These are phyloP conservation scores for Marasmius fiardii DNA, from an alignment of 1,284 basidiomycete species.

Conservation along the genomic window DNA sequence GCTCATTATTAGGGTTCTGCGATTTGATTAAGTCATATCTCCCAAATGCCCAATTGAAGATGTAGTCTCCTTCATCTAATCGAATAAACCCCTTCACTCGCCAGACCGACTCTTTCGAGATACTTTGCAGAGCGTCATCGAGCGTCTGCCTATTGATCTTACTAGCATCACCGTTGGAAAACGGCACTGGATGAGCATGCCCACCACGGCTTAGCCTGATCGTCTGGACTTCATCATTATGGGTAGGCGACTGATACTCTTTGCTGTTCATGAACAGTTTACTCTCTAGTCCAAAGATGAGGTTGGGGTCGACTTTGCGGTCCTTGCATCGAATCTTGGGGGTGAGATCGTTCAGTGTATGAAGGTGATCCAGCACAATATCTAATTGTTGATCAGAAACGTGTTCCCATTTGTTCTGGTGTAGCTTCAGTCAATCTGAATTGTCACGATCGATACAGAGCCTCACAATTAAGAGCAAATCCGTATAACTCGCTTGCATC, in stretches of 20 bases:
- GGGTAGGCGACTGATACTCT: conserved; percentile 28
- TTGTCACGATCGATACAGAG: conserved; percentile 4
- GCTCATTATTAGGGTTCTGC: conserved; percentile 30
- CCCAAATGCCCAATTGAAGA: conserved; percentile 92
- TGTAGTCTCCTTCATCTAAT: conserved; percentile 42
- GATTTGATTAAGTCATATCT: conserved; percentile 64
- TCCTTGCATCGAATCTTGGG: conserved; percentile 76
- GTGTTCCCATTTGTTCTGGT: conserved; percentile 85
- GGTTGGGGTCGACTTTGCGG: conserved; percentile 60
- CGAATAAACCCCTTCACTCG: conserved; percentile 81
- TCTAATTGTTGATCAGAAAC: conserved; percentile 76
- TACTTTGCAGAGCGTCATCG: conserved; percentile 39
- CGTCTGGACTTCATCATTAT: conserved; percentile 84
- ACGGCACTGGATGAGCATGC: not conserved
- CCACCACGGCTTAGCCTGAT: conserved; percentile 53
- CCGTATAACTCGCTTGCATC: conserved; percentile 93
- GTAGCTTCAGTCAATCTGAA: not conserved
- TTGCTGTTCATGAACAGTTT: conserved; percentile 57
- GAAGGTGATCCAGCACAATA: conserved; percentile 80
- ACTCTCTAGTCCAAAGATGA: conserved; percentile 84
- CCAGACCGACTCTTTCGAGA: conserved; percentile 72
- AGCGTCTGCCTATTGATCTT: conserved; percentile 32
- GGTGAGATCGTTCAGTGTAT: conserved; percentile 84
- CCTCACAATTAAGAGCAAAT: conserved; percentile 79
- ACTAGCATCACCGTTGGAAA: conserved; percentile 4